Evolutionary conservation across 345 rosid genomes (phyloP), one percentile per base, ranked within the genome.

Genomic region (Turritis glabra): DNA sequence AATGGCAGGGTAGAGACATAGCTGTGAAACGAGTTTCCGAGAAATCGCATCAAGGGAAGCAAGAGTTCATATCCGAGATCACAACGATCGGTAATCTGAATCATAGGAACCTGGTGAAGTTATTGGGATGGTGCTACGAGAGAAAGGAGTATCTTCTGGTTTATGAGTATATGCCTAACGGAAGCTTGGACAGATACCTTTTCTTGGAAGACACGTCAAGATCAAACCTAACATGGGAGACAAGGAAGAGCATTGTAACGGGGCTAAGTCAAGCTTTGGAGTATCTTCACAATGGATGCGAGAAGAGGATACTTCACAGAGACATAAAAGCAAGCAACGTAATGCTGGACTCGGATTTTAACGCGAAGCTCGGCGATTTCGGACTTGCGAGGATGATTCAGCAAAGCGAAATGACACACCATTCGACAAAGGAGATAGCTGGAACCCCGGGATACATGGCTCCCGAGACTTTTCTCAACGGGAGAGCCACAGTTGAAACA

Each of bases 381-480:
- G 92, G 97, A 1, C 85, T 93, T 67, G 95, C 96, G 0, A 67
- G 92, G 48, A 89, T 85, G 22, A 84, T 89, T 22, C 85, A 82
- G 14, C 80, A 56, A n/a, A 82, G 80, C 3, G 86, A 87, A 27
- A 76, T 84, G 73, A 89, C 96, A 1, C 93, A 93, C 71, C 89
- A 90, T 74, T 83, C 90, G 1, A 90, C 97, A 0, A 84, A 79
- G 5, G 93, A 83, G 75, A 77, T 92, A 0, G 89, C 93, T 1
- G 89, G 98, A 60, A 93, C 98, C 8, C 87, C 82, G 0, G 93
- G 93, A 3, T 93, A 93, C 76, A 93, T 93, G 92, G 93, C 98
- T 26, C 97, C 98, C 0, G 97, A 93, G 80, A 81, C 79, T 54
- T 79, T 89, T 23, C 83, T 86, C 2, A 84, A 80, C 0, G 87